Percentiles rank a stretch among this genome's conserved stretches.
Conservation (phyloP, 805 yeast genomes). For the Millerozyma miso region DNA sequence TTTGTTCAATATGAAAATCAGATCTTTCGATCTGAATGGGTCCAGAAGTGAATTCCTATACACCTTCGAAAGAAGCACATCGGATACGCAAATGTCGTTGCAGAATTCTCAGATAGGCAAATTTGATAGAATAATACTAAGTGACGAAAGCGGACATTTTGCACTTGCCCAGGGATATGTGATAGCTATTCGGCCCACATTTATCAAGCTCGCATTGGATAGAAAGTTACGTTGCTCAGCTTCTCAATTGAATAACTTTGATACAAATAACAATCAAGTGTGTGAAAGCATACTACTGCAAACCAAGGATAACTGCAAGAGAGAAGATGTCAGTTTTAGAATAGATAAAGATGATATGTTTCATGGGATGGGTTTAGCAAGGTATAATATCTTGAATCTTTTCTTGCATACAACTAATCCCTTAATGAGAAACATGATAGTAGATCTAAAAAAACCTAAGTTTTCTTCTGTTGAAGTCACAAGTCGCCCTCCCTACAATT, state of each 20-base stretch:
- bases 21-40: constrained; percentile 16
- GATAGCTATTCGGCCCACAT: constrained; percentile 35
- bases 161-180: constrained; percentile 66
- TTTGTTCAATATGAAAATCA: constrained; percentile 47
- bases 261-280: constrained; percentile 42
- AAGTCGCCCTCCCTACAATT: constrained; percentile 16
- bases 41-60: constrained; percentile 37
- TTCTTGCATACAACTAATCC: constrained; percentile 51
- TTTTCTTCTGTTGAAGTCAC: constrained; percentile 28
- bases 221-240: constrained; percentile 48
- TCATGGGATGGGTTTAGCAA: constrained; percentile 69
- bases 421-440: constrained; percentile 44
- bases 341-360: constrained; percentile 78
- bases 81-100: constrained; percentile 2
- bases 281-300: constrained; percentile 44
- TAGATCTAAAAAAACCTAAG: constrained; percentile 49
- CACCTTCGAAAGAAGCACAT: constrained; percentile 40
- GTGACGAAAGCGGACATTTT: constrained; percentile 78
- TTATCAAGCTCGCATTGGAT: constrained; percentile 47
- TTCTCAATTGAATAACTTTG: constrained; percentile 39
- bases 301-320: constrained; percentile 2
- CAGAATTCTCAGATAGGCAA: constrained; percentile 45
- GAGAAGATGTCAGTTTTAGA: constrained; percentile 42
- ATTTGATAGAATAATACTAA: constrained; percentile 65
- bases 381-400: constrained; percentile 70